Percentiles rank a stretch among this genome's conserved stretches.
These are phyloP conservation scores for Phaeosphaeriaceae sp. DNA, from an alignment of 2,329 filamentous ascomycete species.

Conservation along the genomic window DNA sequence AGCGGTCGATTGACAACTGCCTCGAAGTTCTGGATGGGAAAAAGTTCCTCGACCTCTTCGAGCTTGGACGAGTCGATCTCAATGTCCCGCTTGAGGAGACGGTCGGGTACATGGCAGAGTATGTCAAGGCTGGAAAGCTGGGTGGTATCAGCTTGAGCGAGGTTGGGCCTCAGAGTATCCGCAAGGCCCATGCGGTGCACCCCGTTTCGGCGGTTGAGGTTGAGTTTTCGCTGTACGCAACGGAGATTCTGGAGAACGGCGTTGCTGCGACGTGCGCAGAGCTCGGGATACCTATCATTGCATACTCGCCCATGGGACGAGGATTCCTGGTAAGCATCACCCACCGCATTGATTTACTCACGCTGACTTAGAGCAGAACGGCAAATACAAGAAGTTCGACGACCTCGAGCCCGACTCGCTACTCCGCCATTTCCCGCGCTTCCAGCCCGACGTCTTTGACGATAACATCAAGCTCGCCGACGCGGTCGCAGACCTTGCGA, in stretches of 20 bases:
- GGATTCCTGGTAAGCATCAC: constrained; percentile 56
- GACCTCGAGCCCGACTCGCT: constrained; percentile 67
- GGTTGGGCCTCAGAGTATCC: constrained; percentile 54
- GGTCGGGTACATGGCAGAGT: constrained; percentile 49
- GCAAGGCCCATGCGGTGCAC: constrained; percentile 59
- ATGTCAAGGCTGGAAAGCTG: constrained; percentile 51
- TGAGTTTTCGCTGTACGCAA: constrained; percentile 65
- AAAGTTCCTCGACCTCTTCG: constrained; percentile 59
- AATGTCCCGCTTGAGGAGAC: constrained; percentile 55
- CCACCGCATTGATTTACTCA: neutral
- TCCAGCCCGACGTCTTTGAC: constrained; percentile 68
- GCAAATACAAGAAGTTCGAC: constrained; percentile 54
- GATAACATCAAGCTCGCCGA: constrained; percentile 70
- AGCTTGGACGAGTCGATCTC: constrained; percentile 54
- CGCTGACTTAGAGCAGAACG: constrained; percentile 45
- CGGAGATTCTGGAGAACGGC: constrained; percentile 64
- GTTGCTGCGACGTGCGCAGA: constrained; percentile 65
- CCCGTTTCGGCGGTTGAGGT: constrained; percentile 67
- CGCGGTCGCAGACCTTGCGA: constrained; percentile 65
- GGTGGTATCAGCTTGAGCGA: constrained; percentile 57
- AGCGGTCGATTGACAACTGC: constrained; percentile 55
- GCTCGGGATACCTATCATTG: constrained; percentile 71
- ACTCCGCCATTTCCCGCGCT: constrained; percentile 61
- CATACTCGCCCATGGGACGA: constrained; percentile 73
- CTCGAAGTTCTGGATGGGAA: constrained; percentile 54